Evolutionary conservation across 2,329 filamentous ascomycete genomes (phyloP), one percentile per base, ranked within the genome.

Genomic region (Leptodontidium sp.): DNA sequence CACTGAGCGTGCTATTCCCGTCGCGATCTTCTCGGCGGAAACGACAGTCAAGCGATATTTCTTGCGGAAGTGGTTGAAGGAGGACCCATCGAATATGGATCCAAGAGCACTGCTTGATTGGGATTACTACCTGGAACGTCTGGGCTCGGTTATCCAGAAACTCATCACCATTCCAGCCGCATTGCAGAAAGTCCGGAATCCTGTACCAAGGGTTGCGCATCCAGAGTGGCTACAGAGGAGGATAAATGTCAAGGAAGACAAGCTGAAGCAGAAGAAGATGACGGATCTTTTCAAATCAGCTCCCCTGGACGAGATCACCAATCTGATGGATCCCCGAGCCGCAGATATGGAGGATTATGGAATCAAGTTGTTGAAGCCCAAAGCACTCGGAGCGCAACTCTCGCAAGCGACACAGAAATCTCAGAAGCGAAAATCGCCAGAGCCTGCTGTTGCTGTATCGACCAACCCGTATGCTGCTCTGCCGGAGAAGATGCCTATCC

Each of bases 91-190:
- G 9, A 92, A 97, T 78, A 97, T 96, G 80, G 96, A 99, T 79
- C 94, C 94, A 7, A 87, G 97, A 75, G 90, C 89, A 24, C 86
- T 99, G 14, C 90, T 99, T 63, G 96, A 99, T 79, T 99, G 96
- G 96, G 88, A 94, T 73, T 99, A 99, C 81, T 99, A 99, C 78
- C 85, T 94, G 1, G 97, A 99, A 77, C 93, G 96, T 82, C 85
- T 99, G 24, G 95, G 94, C 0, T 98, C 95, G 0, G 96, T 99
- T 66, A 97, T 99, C 63, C 96, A 99, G 81, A 99, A 99, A 80
- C 88, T 99, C 66, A 97, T 99, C 78, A 99, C 97, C 1, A 99
- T 99, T 73, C 96, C 96, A 2, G 97, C 96, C 17, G 96, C 97
- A 2, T 85, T 99, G 62, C 96, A 99, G 79, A 98, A 97, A 81